phyloP scores from a whole-genome alignment of 2,329 filamentous ascomycete species.

The Pseudonectria foliicola region DNA sequence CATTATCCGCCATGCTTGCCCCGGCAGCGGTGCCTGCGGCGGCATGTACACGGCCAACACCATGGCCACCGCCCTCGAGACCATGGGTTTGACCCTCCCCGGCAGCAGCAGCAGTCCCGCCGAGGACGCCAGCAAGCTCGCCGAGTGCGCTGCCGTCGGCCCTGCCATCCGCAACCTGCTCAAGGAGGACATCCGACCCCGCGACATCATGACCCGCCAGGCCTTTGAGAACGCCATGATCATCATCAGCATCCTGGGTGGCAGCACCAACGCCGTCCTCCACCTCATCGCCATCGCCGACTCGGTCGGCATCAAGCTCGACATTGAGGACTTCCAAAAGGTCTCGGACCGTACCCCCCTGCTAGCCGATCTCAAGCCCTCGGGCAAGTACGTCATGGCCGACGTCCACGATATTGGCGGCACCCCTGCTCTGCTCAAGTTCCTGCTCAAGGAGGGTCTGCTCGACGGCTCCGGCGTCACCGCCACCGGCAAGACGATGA shows the following conservation, averaged over 20 bases:
- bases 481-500: constrained; percentile 83
- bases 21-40: constrained; percentile 59
- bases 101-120: constrained; percentile 76
- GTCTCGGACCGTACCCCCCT: constrained; percentile 74
- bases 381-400: constrained; percentile 81
- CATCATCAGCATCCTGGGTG: constrained; percentile 73
- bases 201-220: constrained; percentile 70
- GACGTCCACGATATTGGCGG: constrained; percentile 81
- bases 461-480: constrained; percentile 75
- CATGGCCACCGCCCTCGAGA: constrained; percentile 86
- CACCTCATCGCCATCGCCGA: constrained; percentile 81
- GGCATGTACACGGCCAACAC: constrained; percentile 95
- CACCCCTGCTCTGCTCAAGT: constrained; percentile 79
- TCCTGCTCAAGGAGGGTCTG: constrained; percentile 74
- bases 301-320: constrained; percentile 72
- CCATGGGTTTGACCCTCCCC: constrained; percentile 81
- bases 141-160: constrained; percentile 67
- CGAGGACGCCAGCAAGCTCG: constrained; percentile 61
- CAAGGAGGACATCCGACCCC: constrained; percentile 68
- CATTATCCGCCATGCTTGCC: constrained; percentile 84
- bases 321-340: constrained; percentile 78
- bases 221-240: constrained; percentile 85
- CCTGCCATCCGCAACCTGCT: constrained; percentile 68
- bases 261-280: constrained; percentile 79
- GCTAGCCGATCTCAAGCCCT: constrained; percentile 77